Base-by-base conservation (phyloP, 2,329 filamentous ascomycete species). In the Neurospora crassa region DNA sequence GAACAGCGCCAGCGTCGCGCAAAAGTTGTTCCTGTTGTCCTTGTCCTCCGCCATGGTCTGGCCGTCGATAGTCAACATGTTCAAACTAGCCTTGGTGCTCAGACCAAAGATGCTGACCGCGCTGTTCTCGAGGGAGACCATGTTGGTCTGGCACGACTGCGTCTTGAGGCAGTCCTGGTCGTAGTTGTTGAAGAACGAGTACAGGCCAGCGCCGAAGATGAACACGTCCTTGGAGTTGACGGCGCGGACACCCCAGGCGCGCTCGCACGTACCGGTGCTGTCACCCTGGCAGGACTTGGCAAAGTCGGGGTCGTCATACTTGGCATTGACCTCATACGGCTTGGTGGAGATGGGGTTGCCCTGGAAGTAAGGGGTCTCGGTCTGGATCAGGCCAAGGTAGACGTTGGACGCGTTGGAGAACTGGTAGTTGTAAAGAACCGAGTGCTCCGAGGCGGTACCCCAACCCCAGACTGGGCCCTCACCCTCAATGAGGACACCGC, bases 361-460 rank as follows among this genome's bases (percentile, higher is more conserved):
- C 82, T 97, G 92, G 86, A 91, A 93, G 84, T 92, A 94, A 41
- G 94, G 92, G 5, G 94, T 97, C 83, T 97, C 95, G 3, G 92
- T 92, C 83, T 97, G 94, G 77, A 97, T 93, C 69, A 92, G 83
- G 12, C 88, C 90, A 86, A 96, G 90, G 83, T 91, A 97, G 74
- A 97, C 86, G 78, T 94, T 91, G 77, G 89, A 85, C 1, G 94
- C 92, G 73, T 90, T 90, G 78, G 87, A 83, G 77, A 97, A 83
- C 81, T 97, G 92, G 84, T 97, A 97, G 84, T 97, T 95, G 83
- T 92, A 93, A 34, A 90, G 82, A 59, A 89, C 86, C 71, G 79
- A 88, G 81, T 91, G 89, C 82, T 91, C 89, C 24, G 87, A 86
- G n/a, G 87, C 83, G 1, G 92, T 96, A 84, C 83, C 94, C 82